Conservation (phyloP, 2,329 filamentous ascomycete species). For the Monascus ruber region DNA sequence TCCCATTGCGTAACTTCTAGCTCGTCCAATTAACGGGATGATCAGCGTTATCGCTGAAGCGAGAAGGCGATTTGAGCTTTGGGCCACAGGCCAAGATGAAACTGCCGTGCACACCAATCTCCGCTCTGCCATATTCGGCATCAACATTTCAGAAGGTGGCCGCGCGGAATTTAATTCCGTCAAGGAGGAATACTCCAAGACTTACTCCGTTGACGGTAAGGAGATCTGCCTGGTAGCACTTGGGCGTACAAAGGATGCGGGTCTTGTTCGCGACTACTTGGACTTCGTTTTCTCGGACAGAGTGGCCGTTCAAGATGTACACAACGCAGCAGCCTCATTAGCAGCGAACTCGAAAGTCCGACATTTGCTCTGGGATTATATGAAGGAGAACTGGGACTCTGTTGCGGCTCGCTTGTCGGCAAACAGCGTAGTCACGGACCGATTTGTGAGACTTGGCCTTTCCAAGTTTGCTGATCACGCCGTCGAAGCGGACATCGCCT, state of each 20-base stretch:
- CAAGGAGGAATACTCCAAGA: slow-evolving; percentile 73
- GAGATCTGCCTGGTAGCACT: slow-evolving; percentile 71
- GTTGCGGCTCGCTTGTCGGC: slow-evolving; percentile 60
- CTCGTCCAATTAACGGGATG: slow-evolving; percentile 2
- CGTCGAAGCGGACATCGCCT: slow-evolving; percentile 62
- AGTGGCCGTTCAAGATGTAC: slow-evolving; percentile 79
- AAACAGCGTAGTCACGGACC: slow-evolving; percentile 81
- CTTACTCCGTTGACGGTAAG: slow-evolving; percentile 80
- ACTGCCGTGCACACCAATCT: slow-evolving; percentile 69
- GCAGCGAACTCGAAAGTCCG: slow-evolving; percentile 63
- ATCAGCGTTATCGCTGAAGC: slow-evolving; percentile 59
- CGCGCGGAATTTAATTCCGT: slow-evolving; percentile 60
- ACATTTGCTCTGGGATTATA: slow-evolving; percentile 69
- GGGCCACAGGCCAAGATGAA: slow-evolving; percentile 54
- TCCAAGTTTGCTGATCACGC: slow-evolving; percentile 64
- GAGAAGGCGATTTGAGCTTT: slow-evolving; percentile 67
- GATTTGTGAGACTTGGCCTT: slow-evolving; percentile 70
- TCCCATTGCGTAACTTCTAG: neutral
- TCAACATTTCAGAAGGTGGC: slow-evolving; percentile 62
- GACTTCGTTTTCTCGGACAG: slow-evolving; percentile 69
- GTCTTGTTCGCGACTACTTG: slow-evolving; percentile 57
- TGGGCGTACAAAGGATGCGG: slow-evolving; percentile 57
- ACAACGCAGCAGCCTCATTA: slow-evolving; percentile 64
- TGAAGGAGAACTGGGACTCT: slow-evolving; percentile 70
- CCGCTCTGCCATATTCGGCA: slow-evolving; percentile 67